These are phyloP conservation scores for Heterobasidion parviporum DNA, from an alignment of 1,284 basidiomycete species.

Conservation along the genomic window DNA sequence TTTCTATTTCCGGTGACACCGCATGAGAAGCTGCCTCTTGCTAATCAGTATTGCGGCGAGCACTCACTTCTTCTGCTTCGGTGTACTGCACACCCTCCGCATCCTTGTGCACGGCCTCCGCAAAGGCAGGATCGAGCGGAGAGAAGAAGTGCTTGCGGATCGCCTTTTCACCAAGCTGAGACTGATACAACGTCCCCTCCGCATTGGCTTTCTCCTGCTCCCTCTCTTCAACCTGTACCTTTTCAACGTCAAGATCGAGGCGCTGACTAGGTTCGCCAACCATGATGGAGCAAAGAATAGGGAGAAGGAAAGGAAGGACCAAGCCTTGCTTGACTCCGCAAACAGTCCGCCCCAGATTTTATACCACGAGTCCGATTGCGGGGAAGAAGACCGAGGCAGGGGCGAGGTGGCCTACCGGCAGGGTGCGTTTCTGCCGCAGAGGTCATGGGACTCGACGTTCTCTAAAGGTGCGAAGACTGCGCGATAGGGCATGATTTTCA, in stretches of 20 bases:
- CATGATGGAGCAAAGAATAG: background rate
- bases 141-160: slow-evolving; percentile 34
- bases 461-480: too few species aligned
- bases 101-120: slow-evolving; percentile 42
- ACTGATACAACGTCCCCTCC: slow-evolving; percentile 22
- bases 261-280: background rate
- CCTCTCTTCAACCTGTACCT: slow-evolving; percentile 2
- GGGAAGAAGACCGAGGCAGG: too few species aligned
- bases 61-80: slow-evolving; percentile 34
- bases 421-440: too few species aligned
- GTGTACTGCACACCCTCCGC: slow-evolving; percentile 38
- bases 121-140: slow-evolving; percentile 30
- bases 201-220: slow-evolving; percentile 4
- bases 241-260: background rate
- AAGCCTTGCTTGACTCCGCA: background rate
- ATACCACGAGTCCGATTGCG: background rate
- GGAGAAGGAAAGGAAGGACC: background rate
- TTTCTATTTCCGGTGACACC: slow-evolving; percentile 17
- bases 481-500: too few species aligned
- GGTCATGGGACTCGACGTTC: too few species aligned
- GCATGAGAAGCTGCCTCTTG: background rate
- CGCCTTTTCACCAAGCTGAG: slow-evolving; percentile 10
- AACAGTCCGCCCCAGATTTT: background rate
- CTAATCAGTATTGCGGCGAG: background rate
- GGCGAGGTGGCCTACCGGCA: too few species aligned